Evolutionary conservation across 305 asterid genomes (phyloP), one percentile per base, ranked within the genome.

Genomic region (Coffea humblotiana): DNA sequence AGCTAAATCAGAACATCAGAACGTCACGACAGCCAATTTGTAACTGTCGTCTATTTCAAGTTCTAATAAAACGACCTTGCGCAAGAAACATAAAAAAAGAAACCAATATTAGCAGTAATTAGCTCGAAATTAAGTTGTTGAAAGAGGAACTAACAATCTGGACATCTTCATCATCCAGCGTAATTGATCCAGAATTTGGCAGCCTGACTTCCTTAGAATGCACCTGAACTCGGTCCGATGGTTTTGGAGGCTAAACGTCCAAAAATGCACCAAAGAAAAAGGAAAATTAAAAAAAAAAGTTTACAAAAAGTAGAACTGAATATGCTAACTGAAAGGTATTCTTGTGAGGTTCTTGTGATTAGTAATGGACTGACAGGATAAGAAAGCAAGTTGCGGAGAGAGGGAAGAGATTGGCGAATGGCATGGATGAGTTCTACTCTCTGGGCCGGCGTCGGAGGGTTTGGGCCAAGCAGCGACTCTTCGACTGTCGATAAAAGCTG

Each of bases 141-240:
- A 49, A 49, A n/a, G 45, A 77, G 76, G 75, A 82, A 92, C 97
- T 88, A 65, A 94, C 99, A 75, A 95, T 94, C 68, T 88, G 91
- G 85, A 95, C 94, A 87, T 95, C 99, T 86, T 91, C 96, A 74
- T 95, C 98, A 74, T 94, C 97, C 23, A 94, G 96, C 27, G 97
- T 81, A 76, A 94, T 90, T 54, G 93, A 87, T 63, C 88, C 91
- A 82, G 90, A 84, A 89, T 92, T 93, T n/a, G 95, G 97, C 81
- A 94, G 91, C 76, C 97, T 90, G 79, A 90, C 96, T 91, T 91
- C 92, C 86, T 90, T 92, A 56, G 88, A 91, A 89, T 95, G 97
- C 78, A 92, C 43, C 6, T 40, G 43, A 40, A 5, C 43, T 40
- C 95, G 85, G 85, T 95, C 98, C 6, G 99, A 89, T 32, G 91